Conservation (phyloP, 73 alveolate genomes). For the Stentor roeselii region DNA sequence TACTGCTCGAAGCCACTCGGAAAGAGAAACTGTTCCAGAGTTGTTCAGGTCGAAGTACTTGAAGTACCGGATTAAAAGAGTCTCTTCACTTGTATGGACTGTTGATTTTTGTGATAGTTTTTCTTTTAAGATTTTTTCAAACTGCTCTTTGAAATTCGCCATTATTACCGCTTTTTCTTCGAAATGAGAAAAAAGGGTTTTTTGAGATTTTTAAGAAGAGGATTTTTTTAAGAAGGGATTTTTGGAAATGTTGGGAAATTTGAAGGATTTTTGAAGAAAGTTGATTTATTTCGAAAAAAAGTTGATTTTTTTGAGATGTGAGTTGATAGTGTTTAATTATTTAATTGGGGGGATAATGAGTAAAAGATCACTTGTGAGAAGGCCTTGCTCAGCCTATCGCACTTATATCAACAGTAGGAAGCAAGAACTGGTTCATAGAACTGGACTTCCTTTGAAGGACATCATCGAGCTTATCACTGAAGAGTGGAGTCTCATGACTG, state of each 20-base stretch:
- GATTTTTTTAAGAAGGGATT: no score
- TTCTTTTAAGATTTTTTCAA: slow-evolving; percentile 76
- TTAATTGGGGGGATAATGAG: not conserved
- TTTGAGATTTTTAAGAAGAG: no score
- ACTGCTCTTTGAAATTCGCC: slow-evolving; percentile 28
- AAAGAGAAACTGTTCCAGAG: slow-evolving; percentile 64
- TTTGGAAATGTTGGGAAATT: no score
- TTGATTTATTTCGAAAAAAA: no score
- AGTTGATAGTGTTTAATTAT: no score
- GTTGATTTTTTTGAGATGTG: no score
- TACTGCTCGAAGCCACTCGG: slow-evolving; percentile 74
- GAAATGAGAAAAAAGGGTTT: no score
- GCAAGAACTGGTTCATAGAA: not conserved
- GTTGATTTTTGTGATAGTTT: slow-evolving; percentile 72
- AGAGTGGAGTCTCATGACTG: not conserved
- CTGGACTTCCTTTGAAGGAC: not conserved
- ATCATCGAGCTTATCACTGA: not conserved
- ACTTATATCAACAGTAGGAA: not conserved
- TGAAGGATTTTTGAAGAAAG: no score
- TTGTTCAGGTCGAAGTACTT: slow-evolving; percentile 88
- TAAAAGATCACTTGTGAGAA: slow-evolving; percentile 6
- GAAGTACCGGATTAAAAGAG: slow-evolving; percentile 74
- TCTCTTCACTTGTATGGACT: slow-evolving; percentile 75
- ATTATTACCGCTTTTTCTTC: no score
- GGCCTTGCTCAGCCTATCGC: slow-evolving; percentile 6